Evolutionary conservation across 768 basidiomycete genomes (phyloP), one percentile per base, ranked within the genome.

Genomic region (Russula virescens): DNA sequence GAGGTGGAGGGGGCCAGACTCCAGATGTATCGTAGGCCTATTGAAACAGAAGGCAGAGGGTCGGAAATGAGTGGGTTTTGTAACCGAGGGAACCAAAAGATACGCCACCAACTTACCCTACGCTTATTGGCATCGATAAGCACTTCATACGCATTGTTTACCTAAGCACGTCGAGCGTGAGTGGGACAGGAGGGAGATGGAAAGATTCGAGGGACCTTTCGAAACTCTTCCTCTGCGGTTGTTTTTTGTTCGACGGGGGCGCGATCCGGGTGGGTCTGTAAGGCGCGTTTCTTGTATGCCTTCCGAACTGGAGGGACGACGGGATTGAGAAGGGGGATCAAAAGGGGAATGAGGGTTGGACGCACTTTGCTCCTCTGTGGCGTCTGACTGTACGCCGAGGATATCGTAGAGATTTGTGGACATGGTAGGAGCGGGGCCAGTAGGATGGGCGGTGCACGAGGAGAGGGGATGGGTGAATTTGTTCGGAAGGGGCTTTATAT

Each of bases 81-180:
- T 46, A 43, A 25, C 19, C 6, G 19, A 45, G 26, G 19, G 21
- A 40, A 26, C 38, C 31, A 4, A 60, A 14, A 43, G 59, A 51
- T n/a, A 19, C 1, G 53, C 8, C 26, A 25, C 28, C 28, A 10
- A 68, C 79, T 58, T 68, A 85, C 80, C 68, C 75, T 78, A 55
- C 88, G 82, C 61, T 81, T 90, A 56, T 80, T 73, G 2, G 80
- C 68, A 68, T 92, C 83, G 55, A 71, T 83, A 58, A 92, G 73
- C 2, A 92, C 81, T 70, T 91, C 89, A 68, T 90, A 91, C 31
- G 89, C 88, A 64, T 89, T 86, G 67, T 85, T 88, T 49, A 90
- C 81, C 86, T 90, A 51, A n/a, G 35, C 31, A 34, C 6, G 13
- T 40, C 49, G 5, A 21, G 51, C 56, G 60, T 68, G 42, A 68